phyloP scores from a whole-genome alignment of 2,329 filamentous ascomycete genomes.

The Stagonosporopsis vannaccii region DNA sequence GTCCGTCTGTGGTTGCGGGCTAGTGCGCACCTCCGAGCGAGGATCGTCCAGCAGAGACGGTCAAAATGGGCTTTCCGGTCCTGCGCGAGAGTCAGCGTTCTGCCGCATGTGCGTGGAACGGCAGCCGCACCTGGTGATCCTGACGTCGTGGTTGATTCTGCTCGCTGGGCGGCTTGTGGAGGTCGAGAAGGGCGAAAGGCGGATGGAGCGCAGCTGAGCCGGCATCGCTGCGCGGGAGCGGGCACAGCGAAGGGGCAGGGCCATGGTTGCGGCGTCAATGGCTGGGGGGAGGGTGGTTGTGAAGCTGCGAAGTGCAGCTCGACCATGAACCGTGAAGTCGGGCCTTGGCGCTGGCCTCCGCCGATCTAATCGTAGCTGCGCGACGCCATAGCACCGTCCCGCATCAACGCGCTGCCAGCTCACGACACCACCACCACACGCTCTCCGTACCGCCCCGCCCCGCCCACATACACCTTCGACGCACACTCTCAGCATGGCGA shows the following conservation, averaged over 20 bases:
- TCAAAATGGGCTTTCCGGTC: conserved; percentile 94
- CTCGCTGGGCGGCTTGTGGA: conserved; percentile 36
- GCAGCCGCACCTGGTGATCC: conserved; percentile 70
- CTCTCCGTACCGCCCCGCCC: background rate
- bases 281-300: conserved; percentile 38
- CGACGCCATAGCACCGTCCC: conserved; percentile 28
- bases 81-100: conserved; percentile 48
- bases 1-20: conserved; percentile 12
- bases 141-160: conserved; percentile 73
- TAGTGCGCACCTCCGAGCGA: conserved; percentile 77
- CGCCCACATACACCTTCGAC: conserved; percentile 16
- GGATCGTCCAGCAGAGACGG: conserved; percentile 86
- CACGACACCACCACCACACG: conserved; percentile 1
- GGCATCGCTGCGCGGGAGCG: conserved; percentile 49
- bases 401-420: conserved; percentile 22
- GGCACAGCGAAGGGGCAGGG: conserved; percentile 50
- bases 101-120: background rate
- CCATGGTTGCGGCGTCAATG: conserved; percentile 51
- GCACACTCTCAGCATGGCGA: conserved; percentile 53
- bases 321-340: conserved; percentile 23
- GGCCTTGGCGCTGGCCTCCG: conserved; percentile 32
- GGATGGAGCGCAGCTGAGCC: conserved; percentile 39
- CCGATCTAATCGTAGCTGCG: conserved; percentile 19
- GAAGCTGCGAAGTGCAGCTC: conserved; percentile 38
- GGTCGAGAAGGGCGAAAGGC: conserved; percentile 39